phyloP scores from a whole-genome alignment of 2,329 filamentous ascomycete genomes.

The Exophiala spinifera region DNA sequence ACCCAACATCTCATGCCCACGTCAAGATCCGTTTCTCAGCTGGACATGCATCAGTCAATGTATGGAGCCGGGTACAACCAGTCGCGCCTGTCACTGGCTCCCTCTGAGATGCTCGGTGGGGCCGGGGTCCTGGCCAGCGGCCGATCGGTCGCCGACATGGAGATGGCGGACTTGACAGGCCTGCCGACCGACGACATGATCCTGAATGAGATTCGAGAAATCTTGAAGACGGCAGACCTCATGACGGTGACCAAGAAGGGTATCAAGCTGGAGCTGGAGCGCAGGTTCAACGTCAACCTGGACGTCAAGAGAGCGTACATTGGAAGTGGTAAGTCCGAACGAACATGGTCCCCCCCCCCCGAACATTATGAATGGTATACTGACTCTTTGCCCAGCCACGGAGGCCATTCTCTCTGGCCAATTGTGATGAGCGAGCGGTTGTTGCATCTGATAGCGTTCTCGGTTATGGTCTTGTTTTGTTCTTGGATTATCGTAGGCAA shows the following conservation, averaged over 20 bases:
- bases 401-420: constrained; percentile 76
- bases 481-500: not conserved
- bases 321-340: constrained; percentile 74
- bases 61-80: constrained; percentile 48
- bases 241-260: constrained; percentile 99
- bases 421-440: constrained; percentile 48
- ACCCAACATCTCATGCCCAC: constrained; percentile 44
- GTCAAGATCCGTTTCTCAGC: constrained; percentile 59
- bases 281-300: constrained; percentile 79
- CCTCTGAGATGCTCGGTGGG: constrained; percentile 67
- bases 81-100: constrained; percentile 76
- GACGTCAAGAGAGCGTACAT: constrained; percentile 91
- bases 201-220: constrained; percentile 89
- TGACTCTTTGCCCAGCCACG: constrained; percentile 57
- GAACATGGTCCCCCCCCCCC: no score
- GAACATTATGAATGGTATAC: constrained; percentile 9
- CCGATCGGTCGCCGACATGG: constrained; percentile 61
- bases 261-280: constrained; percentile 89
- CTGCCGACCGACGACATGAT: constrained; percentile 86
- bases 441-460: constrained; percentile 4
- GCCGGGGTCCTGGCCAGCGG: constrained; percentile 64
- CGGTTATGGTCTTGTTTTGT: no score
- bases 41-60: constrained; percentile 49
- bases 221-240: constrained; percentile 83
- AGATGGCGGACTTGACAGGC: constrained; percentile 70